These are phyloP conservation scores for Sporormia fimetaria DNA, from an alignment of 495 filamentous ascomycete genomes.

Conservation along the genomic window DNA sequence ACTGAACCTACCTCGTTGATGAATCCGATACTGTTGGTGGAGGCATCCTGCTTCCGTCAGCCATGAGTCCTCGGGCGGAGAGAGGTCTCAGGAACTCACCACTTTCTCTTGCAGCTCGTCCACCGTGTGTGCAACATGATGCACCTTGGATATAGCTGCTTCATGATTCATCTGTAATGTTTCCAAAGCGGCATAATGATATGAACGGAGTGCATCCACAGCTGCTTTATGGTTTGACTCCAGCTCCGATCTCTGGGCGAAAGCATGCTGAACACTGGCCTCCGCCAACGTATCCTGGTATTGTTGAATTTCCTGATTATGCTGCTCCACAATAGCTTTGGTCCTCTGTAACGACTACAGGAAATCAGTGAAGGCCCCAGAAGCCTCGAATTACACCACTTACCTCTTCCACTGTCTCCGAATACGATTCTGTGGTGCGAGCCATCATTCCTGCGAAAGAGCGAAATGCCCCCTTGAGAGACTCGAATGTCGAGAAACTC, in stretches of 20 bases:
- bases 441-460: conserved; percentile 1
- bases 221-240: too few species aligned
- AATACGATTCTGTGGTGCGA: not conserved
- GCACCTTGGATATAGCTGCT: not conserved
- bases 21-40: too few species aligned
- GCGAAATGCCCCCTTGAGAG: not conserved
- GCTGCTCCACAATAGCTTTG: not conserved
- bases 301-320: not conserved
- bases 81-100: too few species aligned
- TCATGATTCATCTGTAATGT: conserved; percentile 34
- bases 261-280: not conserved
- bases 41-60: too few species aligned
- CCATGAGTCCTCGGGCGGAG: too few species aligned
- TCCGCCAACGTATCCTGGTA: not conserved
- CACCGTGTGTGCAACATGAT: conserved; percentile 31
- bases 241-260: too few species aligned
- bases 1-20: too few species aligned
- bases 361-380: too few species aligned
- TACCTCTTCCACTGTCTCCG: not conserved
- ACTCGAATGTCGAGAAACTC: not conserved
- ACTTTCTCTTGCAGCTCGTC: too few species aligned
- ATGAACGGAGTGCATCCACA: too few species aligned
- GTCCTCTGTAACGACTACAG: not conserved
- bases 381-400: conserved; percentile 2
- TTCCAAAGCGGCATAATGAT: not conserved